Percentiles rank a stretch among this genome's conserved stretches.
phyloP scores from a whole-genome alignment of 75 land plant genomes.

The Pinus tabuliformis region DNA sequence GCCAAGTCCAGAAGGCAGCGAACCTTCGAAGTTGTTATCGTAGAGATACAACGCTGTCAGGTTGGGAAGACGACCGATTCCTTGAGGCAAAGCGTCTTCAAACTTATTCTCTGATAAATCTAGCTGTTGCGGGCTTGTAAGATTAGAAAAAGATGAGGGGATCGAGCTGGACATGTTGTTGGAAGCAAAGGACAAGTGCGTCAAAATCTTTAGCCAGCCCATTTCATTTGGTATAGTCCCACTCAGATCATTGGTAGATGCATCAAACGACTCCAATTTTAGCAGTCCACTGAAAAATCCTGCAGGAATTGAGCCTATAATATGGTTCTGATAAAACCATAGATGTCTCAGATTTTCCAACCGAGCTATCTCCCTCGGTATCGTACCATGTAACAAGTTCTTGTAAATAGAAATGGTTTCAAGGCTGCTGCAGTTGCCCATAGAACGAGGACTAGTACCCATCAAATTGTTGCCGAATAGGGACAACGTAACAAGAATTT shows the following conservation, averaged over 20 bases:
- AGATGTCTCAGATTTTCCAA: not conserved
- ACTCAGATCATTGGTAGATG: constrained; percentile 28
- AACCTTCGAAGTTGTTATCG: constrained; percentile 33
- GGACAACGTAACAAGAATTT: constrained; percentile 24
- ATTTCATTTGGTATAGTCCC: constrained; percentile 23
- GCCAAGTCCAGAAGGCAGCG: constrained; percentile 31
- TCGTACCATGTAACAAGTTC: not conserved
- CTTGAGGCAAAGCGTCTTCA: constrained; percentile 20
- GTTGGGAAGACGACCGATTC: constrained; percentile 1
- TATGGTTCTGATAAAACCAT: not conserved
- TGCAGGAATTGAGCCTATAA: not conserved
- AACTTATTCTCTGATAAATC: constrained; percentile 30
- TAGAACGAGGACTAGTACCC: constrained; percentile 48
- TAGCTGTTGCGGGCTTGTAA: constrained; percentile 1
- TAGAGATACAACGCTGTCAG: constrained; percentile 18
- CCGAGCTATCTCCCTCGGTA: not conserved
- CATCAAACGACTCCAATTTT: constrained; percentile 35
- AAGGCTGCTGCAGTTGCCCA: constrained; percentile 32
- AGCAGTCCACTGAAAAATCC: constrained; percentile 5
- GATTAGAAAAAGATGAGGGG: constrained; percentile 17
- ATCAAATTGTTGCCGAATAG: constrained; percentile 40
- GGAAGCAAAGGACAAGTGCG: constrained; percentile 2
- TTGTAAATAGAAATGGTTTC: constrained; percentile 9
- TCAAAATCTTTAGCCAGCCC: constrained; percentile 15
- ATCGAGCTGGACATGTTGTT: constrained; percentile 22